These are phyloP conservation scores for Spinacia oleracea DNA, from an alignment of 179 eudicot genomes.

Conservation along the genomic window DNA sequence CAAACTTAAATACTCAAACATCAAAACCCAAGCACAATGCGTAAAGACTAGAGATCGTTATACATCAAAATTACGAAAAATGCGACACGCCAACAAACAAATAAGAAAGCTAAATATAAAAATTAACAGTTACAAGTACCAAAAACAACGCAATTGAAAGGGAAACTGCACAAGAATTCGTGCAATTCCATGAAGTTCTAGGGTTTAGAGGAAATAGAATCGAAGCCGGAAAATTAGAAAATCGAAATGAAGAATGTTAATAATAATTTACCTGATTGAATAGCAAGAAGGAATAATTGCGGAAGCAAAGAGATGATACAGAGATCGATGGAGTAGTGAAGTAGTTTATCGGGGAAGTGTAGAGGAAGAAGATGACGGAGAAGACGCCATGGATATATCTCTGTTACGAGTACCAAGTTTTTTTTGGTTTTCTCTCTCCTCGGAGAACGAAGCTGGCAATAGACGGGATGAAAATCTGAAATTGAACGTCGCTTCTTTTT, in stretches of 20 bases:
- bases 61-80: conserved; percentile 31
- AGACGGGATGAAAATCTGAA: neutral
- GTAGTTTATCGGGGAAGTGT: neutral
- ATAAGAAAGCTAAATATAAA: too few relatives aligned
- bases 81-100: conserved; percentile 42
- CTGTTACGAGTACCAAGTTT: too few relatives aligned
- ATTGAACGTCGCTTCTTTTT: neutral
- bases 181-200: neutral
- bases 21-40: conserved; percentile 22
- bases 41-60: conserved; percentile 22
- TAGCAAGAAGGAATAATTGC: neutral
- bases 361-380: conserved; percentile 12
- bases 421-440: conserved; percentile 19
- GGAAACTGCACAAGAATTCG: conserved; percentile 22
- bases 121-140: too few relatives aligned
- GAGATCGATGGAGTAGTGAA: conserved; percentile 17
- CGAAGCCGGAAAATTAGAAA: neutral
- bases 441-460: conserved; percentile 12
- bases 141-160: conserved; percentile 22
- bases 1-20: conserved; percentile 15
- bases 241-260: neutral
- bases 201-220: neutral
- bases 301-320: neutral
- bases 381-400: conserved; percentile 20
- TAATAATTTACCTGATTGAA: conserved; percentile 20